These are phyloP conservation scores for Plasmodium falciparum DNA, from an alignment of 169 alveolate species.

Conservation along the genomic window DNA sequence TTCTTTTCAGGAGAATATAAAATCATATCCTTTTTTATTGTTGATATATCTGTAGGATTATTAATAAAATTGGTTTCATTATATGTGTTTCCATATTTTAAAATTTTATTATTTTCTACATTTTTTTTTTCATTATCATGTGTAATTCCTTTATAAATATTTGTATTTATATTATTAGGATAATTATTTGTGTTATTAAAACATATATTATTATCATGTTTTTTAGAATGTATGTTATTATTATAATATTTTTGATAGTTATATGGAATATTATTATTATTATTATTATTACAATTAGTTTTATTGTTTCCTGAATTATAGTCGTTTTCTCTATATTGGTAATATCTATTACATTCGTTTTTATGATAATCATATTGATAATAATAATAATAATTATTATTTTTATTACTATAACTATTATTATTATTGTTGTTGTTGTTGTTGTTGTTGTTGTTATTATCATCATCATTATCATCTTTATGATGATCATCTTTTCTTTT, in stretches of 20 bases:
- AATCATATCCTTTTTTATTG: not conserved
- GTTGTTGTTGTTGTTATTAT: not conserved
- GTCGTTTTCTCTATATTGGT: not conserved
- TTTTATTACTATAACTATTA: not conserved
- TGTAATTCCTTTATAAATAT: not conserved
- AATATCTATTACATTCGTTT: not conserved
- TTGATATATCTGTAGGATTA: too few species aligned
- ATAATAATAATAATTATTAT: not conserved
- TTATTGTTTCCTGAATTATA: not conserved
- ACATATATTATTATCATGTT: not conserved
- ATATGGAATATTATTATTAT: not conserved
- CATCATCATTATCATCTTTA: not conserved
- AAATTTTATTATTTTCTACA: too few species aligned
- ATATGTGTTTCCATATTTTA: too few species aligned
- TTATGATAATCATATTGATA: not conserved
- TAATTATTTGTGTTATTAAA: not conserved
- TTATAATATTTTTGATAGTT: not conserved
- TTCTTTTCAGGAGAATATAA: not conserved
- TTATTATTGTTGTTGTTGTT: not conserved
- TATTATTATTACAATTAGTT: not conserved
- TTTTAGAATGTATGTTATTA: not conserved
- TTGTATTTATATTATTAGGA: not conserved
- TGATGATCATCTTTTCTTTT: not conserved
- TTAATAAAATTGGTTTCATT: too few species aligned
- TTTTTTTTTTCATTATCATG: too few species aligned